phyloP scores from a whole-genome alignment of 441 rosid species.

The Biscutella laevigata region DNA sequence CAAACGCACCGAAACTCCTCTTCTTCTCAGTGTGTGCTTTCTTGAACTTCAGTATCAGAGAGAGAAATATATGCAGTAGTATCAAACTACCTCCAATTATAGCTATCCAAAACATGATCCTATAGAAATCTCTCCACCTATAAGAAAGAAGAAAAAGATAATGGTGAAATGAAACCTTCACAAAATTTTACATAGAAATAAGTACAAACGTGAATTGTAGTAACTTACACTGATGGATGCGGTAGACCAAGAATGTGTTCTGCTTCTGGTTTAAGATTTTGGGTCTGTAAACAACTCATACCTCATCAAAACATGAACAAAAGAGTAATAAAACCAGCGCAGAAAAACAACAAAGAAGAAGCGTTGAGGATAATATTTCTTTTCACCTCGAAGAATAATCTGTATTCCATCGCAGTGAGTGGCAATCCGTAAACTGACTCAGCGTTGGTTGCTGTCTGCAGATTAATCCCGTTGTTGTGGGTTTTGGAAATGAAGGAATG shows the following conservation, averaged over 20 bases:
- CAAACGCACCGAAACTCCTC: constrained; percentile 49
- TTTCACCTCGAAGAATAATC: constrained; percentile 64
- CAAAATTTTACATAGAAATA: not conserved
- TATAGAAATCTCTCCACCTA: constrained; percentile 78
- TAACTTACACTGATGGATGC: constrained; percentile 50
- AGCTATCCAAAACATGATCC: constrained; percentile 88
- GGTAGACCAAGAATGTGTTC: constrained; percentile 43
- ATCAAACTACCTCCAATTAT: constrained; percentile 53
- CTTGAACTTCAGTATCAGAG: constrained; percentile 45
- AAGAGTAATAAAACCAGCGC: not conserved
- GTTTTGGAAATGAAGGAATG: constrained; percentile 32
- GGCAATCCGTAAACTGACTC: constrained; percentile 56
- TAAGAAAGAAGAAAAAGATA: constrained; percentile 10
- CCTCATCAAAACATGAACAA: not conserved
- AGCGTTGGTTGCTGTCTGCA: constrained; percentile 27
- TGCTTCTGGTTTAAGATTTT: constrained; percentile 60
- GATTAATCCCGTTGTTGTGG: constrained; percentile 13
- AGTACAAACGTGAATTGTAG: constrained; percentile 1
- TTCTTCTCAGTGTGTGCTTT: constrained; percentile 36
- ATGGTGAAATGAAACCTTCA: not conserved
- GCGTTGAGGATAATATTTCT: not conserved
- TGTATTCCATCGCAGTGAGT: constrained; percentile 64
- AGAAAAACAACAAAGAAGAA: not conserved
- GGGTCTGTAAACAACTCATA: constrained; percentile 42
- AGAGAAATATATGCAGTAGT: constrained; percentile 44